phyloP scores from a whole-genome alignment of 306 rosid species.

The Hippophae rhamnoides region DNA sequence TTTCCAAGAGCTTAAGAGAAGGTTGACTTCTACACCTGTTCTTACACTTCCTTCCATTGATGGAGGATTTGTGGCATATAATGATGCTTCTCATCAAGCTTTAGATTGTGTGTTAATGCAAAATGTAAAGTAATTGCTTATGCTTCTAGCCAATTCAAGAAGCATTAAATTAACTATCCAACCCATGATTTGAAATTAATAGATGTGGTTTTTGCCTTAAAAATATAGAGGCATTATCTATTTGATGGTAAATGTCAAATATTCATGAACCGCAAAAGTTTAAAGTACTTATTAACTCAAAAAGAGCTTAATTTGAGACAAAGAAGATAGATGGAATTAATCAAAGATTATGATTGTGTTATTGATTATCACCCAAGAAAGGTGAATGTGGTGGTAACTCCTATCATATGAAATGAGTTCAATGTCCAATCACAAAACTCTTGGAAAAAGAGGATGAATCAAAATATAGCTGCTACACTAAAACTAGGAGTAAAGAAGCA shows the following conservation, averaged over 20 bases:
- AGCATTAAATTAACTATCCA: too few relatives aligned
- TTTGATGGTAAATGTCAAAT: background rate
- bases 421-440: background rate
- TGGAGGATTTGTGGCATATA: background rate
- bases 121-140: background rate
- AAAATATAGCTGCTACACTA: too few relatives aligned
- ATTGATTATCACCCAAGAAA: background rate
- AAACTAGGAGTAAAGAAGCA: too few relatives aligned
- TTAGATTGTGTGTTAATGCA: background rate
- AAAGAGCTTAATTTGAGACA: background rate
- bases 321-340: background rate
- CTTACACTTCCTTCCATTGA: background rate
- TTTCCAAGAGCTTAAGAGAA: slow-evolving; percentile 16
- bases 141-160: background rate
- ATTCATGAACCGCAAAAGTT: background rate
- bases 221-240: background rate
- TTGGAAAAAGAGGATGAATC: background rate
- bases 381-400: background rate
- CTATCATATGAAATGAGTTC: background rate
- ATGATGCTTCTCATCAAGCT: background rate
- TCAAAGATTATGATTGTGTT: background rate
- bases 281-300: background rate
- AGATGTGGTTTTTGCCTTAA: background rate
- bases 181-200: background rate
- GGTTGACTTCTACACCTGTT: background rate